Percentiles rank a stretch among this genome's conserved stretches.
Evolutionary conservation across 2,329 filamentous ascomycete genomes (phyloP).

Genomic region (Paecilomyces variotii): DNA sequence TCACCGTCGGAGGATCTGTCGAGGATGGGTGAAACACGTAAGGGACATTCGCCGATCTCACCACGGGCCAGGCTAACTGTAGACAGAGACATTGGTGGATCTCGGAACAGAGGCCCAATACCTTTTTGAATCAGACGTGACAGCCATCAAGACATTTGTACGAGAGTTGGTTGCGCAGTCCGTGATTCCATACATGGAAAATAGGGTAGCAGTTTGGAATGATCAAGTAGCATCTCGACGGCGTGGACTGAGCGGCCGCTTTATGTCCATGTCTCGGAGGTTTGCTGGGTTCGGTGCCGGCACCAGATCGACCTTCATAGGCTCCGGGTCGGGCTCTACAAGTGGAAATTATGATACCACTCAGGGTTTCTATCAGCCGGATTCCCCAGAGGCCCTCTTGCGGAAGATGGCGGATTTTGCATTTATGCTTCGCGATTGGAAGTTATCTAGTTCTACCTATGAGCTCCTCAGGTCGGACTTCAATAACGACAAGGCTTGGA

Average conservation of each 20-base stretch:
- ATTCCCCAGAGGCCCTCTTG: conserved; percentile 81
- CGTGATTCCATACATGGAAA: conserved; percentile 92
- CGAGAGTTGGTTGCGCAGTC: conserved; percentile 94
- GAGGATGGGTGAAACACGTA: conserved; percentile 59
- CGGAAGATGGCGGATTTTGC: conserved; percentile 89
- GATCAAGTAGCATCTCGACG: conserved; percentile 90
- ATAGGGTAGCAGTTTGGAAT: conserved; percentile 85
- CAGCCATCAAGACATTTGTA: conserved; percentile 79
- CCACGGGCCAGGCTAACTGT: conserved; percentile 10
- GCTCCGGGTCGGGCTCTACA: conserved; percentile 34
- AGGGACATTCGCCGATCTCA: conserved; percentile 4
- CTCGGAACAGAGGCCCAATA: conserved; percentile 66
- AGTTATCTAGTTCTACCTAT: conserved; percentile 83
- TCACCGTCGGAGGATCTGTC: conserved; percentile 77
- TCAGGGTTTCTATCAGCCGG: conserved; percentile 74
- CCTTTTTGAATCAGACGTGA: conserved; percentile 87
- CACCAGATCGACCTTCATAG: conserved; percentile 50
- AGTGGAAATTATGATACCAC: conserved; percentile 65
- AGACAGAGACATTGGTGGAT: conserved; percentile 39
- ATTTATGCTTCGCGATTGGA: conserved; percentile 96
- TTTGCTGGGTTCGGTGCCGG: conserved; percentile 73
- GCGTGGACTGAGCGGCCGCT: conserved; percentile 81
- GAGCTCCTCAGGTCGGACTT: conserved; percentile 85
- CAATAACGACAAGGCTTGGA: conserved; percentile 93
- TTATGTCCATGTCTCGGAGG: conserved; percentile 86